Evolutionary conservation across 2,329 filamentous ascomycete genomes (phyloP).

Genomic region (Apiospora saccharicola): DNA sequence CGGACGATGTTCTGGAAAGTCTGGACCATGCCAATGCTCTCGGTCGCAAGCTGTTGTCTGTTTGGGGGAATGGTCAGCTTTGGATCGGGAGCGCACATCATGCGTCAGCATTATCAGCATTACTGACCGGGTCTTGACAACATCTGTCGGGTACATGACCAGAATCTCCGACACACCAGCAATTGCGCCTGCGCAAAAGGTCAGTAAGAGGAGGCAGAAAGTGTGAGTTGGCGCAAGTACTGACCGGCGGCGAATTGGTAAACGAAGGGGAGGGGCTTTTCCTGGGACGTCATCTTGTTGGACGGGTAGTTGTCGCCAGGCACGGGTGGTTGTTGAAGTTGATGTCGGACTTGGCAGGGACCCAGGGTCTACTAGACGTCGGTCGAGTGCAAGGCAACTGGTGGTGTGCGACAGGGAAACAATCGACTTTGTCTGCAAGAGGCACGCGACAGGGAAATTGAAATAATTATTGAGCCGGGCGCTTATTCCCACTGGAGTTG

Average conservation of each 20-base stretch:
- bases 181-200: constrained; percentile 72
- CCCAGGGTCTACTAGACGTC: neutral
- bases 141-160: constrained; percentile 96
- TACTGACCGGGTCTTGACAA: constrained; percentile 97
- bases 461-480: constrained; percentile 14
- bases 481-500: constrained; percentile 5
- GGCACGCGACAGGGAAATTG: constrained; percentile 21
- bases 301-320: neutral
- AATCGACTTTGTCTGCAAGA: neutral
- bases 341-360: neutral
- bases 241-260: constrained; percentile 95
- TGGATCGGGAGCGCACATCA: neutral
- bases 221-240: constrained; percentile 43
- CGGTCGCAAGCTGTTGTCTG: constrained; percentile 22
- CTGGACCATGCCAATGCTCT: constrained; percentile 86
- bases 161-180: constrained; percentile 98
- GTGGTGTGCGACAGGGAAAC: constrained; percentile 6
- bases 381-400: constrained; percentile 11
- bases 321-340: neutral
- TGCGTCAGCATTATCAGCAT: constrained; percentile 42
- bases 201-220: constrained; percentile 38
- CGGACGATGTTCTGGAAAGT: constrained; percentile 97
- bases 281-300: constrained; percentile 63
- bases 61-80: constrained; percentile 69
- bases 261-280: constrained; percentile 84